Conservation (phyloP, 495 filamentous ascomycete genomes). For the Umbilicaria muhlenbergii region DNA sequence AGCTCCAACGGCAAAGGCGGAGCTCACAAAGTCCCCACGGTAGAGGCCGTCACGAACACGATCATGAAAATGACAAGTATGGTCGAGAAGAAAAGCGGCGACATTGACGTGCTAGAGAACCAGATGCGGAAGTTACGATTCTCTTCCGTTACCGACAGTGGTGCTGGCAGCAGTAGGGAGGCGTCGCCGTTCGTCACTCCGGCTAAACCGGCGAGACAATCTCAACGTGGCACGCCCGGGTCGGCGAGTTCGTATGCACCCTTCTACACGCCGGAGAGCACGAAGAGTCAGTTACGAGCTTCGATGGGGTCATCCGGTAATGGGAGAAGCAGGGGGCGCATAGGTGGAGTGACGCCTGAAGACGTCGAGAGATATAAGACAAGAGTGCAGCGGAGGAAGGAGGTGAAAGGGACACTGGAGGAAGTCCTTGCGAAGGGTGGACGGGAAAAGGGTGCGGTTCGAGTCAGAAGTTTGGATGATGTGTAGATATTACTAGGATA, state of each 20-base stretch:
- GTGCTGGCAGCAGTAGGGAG: constrained; percentile 36
- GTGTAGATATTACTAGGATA: not conserved
- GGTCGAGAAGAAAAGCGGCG: constrained; percentile 72
- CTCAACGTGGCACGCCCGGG: constrained; percentile 21
- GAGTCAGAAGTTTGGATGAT: constrained; percentile 11
- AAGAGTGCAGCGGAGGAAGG: constrained; percentile 37
- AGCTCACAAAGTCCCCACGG: constrained; percentile 48
- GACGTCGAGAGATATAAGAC: constrained; percentile 42
- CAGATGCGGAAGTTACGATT: constrained; percentile 63
- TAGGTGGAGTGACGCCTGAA: constrained; percentile 28
- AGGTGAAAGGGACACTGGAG: constrained; percentile 30
- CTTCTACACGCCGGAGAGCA: constrained; percentile 23
- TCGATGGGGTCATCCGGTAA: constrained; percentile 23
- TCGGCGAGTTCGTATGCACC: constrained; percentile 16
- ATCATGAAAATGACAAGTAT: constrained; percentile 86
- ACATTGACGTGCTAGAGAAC: constrained; percentile 76
- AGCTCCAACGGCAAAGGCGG: constrained; percentile 21
- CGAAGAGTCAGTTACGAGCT: constrained; percentile 13
- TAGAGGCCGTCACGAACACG: constrained; percentile 81
- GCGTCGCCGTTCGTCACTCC: constrained; percentile 49
- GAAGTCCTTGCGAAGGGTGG: constrained; percentile 20
- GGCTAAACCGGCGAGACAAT: constrained; percentile 17
- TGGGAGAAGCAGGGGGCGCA: constrained; percentile 27
- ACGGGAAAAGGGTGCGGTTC: constrained; percentile 5
- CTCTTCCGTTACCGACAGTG: constrained; percentile 21